Base-by-base conservation (phyloP, 805 yeast genomes). In the Pichia pseudocactophila region DNA sequence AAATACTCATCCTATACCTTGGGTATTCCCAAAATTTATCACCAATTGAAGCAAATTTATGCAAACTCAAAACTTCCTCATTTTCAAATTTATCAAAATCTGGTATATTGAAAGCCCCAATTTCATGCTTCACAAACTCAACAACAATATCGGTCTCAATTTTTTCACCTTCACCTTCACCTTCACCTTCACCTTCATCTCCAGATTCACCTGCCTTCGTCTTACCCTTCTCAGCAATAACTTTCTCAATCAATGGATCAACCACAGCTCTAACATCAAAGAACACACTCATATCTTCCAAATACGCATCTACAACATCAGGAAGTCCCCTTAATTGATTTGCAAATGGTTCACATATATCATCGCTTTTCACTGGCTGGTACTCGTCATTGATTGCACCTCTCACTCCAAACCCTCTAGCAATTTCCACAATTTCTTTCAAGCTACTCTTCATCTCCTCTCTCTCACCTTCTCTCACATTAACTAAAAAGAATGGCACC, bases 1-100 rank as follows among this genome's bases (percentile, higher is more conserved):
- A 86, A 13, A 80, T 76, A 50, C 79, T 79, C 56, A 82, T 73
- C 17, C 75, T 62, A 34, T 68, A 65, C 54, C 85, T 70, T 47
- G 89, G 82, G 34, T 67, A 65, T 44, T 65, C 64, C 92, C 92
- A 84, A 60, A 82, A 66, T 43, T 69, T 64, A 56, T 84, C 92
- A 38, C 81, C 67, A 4, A 78, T 78, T 4, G 56, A 39, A n/a
- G 66, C 62, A 13, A 32, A 30, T 13, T 53, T 61, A 45, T 62
- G 62, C 13, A 67, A 49, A 5, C 62, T 59, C 43, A 58, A 47
- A 37, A 55, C 54, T 10, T 55, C 25, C 25, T 6, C 8, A 22
- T 8, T 51, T 18, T 48, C 46, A 41, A 73, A 51, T 11, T 54
- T 52, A 11, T 66, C 70, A n/a, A 59, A 55, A 30, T 59, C 55